Evolutionary conservation across 805 yeast genomes (phyloP).

Genomic region (Barnettozyma vustinii): DNA sequence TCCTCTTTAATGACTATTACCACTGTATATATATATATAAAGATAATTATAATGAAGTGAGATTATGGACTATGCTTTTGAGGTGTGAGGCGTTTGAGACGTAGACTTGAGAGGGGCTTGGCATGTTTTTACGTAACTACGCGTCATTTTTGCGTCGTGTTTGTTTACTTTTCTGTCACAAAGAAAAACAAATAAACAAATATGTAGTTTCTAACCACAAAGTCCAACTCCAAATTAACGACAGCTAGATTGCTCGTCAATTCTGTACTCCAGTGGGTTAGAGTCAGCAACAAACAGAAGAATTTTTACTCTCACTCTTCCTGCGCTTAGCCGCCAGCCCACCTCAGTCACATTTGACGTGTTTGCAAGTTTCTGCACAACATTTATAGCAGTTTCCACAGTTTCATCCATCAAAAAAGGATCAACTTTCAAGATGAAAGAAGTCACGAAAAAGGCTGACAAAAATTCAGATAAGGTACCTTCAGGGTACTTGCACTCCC

Average conservation of each 20-base stretch:
- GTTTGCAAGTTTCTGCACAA: neutral
- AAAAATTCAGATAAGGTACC: neutral
- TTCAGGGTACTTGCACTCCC: slow-evolving; percentile 8
- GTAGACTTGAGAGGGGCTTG: too few relatives aligned
- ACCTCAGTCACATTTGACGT: too few relatives aligned
- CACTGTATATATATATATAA: neutral
- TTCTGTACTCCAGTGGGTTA: too few relatives aligned
- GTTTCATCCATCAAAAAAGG: neutral
- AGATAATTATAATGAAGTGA: neutral
- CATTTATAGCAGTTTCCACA: neutral
- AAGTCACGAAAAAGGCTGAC: neutral
- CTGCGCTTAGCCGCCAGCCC: neutral
- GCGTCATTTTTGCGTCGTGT: neutral
- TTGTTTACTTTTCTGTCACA: neutral
- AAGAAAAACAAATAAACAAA: too few relatives aligned
- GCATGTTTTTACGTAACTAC: neutral
- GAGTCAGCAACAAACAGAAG: too few relatives aligned
- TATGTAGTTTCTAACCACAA: neutral
- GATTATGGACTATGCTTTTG: neutral
- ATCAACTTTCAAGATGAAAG: neutral
- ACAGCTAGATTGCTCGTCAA: neutral
- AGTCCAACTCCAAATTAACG: too few relatives aligned
- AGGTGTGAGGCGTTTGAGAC: neutral
- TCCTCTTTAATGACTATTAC: neutral
- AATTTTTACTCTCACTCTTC: neutral